Evolutionary conservation across 2,329 filamentous ascomycete genomes (phyloP), one percentile per base, ranked within the genome.

Genomic region (Aspergillus cejpii): DNA sequence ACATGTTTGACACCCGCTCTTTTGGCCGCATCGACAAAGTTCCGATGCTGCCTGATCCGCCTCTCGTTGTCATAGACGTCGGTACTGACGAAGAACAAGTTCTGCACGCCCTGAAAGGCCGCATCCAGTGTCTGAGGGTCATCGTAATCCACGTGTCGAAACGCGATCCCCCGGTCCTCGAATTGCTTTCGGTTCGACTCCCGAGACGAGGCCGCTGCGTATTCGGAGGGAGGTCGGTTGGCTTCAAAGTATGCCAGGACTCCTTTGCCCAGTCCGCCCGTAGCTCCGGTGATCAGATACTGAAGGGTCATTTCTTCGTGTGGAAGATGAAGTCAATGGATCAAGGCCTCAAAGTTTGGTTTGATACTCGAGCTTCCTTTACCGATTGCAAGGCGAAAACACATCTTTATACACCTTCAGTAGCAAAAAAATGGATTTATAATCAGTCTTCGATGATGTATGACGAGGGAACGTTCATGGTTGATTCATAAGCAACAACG

Each of bases 21-120:
- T 36, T 70, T 69, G 1, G 79, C 79, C 3, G 77, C 77, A 36
- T 76, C 68, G 24, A 82, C 69, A 15, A 77, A 76, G 27, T 69
- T 66, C 29, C 57, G 53, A 53, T 78, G 74, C 54, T 75, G 72
- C 11, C 66, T 68, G 26, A 63, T 61, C 3, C 74, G 64, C 48
- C 69, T 70, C n/a, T 70, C 67, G 41, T 68, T 68, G 27, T 75
- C 72, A 38, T 74, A 68, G 33, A 70, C 72, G 31, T 74, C 72
- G 17, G 73, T 76, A 3, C 78, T 80, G 15, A 83, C 73, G 38
- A 82, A 74, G 46, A 81, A 74, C 27, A 83, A 61, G 37, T 72
- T 69, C 41, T 79, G 72, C 10, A 80, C 71, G 17, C 69, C 75
- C 6, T 57, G 21, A 43, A 82, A 76, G 0, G 74, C 75, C 0